These are phyloP conservation scores for Gentiana macrophylla DNA, from an alignment of 257 asterid species.

Conservation along the genomic window DNA sequence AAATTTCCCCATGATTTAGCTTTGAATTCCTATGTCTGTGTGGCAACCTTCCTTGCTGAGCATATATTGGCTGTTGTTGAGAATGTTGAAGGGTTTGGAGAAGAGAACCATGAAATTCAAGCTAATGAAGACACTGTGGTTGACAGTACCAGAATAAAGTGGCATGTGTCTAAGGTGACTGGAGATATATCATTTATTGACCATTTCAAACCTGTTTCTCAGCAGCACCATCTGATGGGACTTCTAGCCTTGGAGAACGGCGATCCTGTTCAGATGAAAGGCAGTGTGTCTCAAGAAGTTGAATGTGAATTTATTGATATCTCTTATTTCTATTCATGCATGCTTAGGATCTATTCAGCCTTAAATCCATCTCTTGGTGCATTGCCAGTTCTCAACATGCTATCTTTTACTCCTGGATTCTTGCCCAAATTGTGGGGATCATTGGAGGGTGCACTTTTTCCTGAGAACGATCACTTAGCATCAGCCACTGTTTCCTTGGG, in stretches of 20 bases:
- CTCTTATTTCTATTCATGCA: constrained; percentile 68
- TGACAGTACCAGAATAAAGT: constrained; percentile 20
- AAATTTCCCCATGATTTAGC: constrained; percentile 53
- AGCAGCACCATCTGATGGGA: constrained; percentile 72
- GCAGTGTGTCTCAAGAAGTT: constrained; percentile 18
- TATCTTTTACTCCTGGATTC: constrained; percentile 93
- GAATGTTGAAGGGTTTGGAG: constrained; percentile 27
- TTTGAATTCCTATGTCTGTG: constrained; percentile 49
- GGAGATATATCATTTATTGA: constrained; percentile 53
- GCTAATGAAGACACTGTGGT: constrained; percentile 26
- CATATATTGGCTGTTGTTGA: constrained; percentile 47
- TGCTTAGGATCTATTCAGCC: constrained; percentile 61
- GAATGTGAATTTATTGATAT: constrained; percentile 44
- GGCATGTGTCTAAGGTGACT: constrained; percentile 31
- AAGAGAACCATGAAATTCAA: constrained; percentile 34
- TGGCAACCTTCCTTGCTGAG: constrained; percentile 50
- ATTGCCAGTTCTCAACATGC: constrained; percentile 83
- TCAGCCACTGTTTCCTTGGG: constrained; percentile 14
- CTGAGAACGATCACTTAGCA: constrained; percentile 21
- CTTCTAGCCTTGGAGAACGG: constrained; percentile 45
- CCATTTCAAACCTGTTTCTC: constrained; percentile 59
- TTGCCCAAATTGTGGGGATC: constrained; percentile 63
- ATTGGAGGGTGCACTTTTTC: constrained; percentile 51
- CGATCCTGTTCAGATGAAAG: constrained; percentile 19
- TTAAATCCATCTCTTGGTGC: constrained; percentile 66